These are phyloP conservation scores for Coleophoma cylindrospora DNA, from an alignment of 2,329 filamentous ascomycete species.

Conservation along the genomic window DNA sequence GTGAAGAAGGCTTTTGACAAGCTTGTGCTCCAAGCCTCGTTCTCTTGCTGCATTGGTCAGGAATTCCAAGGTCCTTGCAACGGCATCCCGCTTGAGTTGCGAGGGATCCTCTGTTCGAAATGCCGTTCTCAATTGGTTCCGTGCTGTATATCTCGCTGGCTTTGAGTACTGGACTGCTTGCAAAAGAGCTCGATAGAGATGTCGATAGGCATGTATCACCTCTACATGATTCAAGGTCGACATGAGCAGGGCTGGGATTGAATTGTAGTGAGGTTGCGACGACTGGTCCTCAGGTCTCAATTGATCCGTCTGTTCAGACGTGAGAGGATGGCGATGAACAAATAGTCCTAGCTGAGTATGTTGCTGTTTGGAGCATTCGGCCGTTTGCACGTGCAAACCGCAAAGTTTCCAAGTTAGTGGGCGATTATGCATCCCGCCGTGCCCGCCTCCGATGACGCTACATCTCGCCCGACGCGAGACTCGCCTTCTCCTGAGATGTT, in stretches of 20 bases:
- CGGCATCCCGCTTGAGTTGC: constrained; percentile 42
- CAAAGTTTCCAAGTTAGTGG: neutral
- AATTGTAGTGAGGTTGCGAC: no score
- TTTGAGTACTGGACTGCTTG: constrained; percentile 67
- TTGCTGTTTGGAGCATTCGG: no score
- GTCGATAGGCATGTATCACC: constrained; percentile 62
- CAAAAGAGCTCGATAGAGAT: constrained; percentile 62
- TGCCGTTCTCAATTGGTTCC: constrained; percentile 52
- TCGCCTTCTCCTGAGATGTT: no score
- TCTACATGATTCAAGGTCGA: constrained; percentile 21
- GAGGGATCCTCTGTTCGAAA: constrained; percentile 47
- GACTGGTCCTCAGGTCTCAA: no score
- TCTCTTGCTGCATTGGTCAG: constrained; percentile 57
- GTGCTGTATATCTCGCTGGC: constrained; percentile 59
- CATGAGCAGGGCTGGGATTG: neutral
- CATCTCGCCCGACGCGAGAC: no score
- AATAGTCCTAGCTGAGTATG: no score
- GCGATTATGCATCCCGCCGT: neutral
- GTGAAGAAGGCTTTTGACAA: constrained; percentile 64
- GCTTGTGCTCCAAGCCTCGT: constrained; percentile 64
- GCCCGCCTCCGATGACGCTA: neutral
- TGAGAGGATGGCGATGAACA: no score
- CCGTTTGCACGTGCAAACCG: neutral
- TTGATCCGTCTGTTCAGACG: no score
- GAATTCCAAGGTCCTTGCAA: constrained; percentile 66